Evolutionary conservation across 2,329 filamentous ascomycete species (phyloP).

Genomic region (Aureobasidium sp.): DNA sequence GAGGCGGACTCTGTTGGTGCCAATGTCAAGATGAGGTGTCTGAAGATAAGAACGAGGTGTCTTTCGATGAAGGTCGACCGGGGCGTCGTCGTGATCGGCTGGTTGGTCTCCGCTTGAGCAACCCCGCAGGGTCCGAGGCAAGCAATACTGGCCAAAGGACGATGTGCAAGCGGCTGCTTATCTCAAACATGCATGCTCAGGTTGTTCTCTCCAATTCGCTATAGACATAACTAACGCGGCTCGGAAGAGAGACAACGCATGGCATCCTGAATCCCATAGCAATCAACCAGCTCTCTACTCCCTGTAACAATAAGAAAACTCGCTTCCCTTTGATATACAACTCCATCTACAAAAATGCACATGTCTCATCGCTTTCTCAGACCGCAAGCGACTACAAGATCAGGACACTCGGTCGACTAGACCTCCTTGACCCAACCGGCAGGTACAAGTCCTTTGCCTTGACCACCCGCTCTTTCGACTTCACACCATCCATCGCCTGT

Average conservation of each 20-base stretch:
- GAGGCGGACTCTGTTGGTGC: not conserved
- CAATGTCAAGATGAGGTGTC: not conserved
- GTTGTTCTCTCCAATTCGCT: not conserved
- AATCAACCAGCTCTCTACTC: not conserved
- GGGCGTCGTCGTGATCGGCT: not conserved
- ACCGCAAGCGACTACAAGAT: not conserved
- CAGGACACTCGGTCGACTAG: slow-evolving; percentile 12
- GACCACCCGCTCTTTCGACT: slow-evolving; percentile 73
- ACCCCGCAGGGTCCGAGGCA: slow-evolving; percentile 2
- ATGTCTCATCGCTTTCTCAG: not conserved
- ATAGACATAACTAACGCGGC: not conserved
- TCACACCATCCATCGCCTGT: slow-evolving; percentile 93
- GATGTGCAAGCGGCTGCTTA: not conserved
- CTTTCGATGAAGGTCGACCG: not conserved
- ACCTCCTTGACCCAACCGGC: slow-evolving; percentile 85
- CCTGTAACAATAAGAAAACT: not conserved
- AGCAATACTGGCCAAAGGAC: not conserved
- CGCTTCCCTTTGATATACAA: slow-evolving; percentile 4
- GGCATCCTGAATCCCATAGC: not conserved
- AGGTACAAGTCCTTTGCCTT: slow-evolving; percentile 79
- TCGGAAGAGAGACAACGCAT: not conserved
- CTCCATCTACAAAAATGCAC: slow-evolving; percentile 7
- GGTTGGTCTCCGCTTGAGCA: not conserved
- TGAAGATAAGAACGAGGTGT: not conserved
- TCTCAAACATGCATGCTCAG: not conserved